Conservation (phyloP, 495 filamentous ascomycete species). For the Neurospora sp. region DNA sequence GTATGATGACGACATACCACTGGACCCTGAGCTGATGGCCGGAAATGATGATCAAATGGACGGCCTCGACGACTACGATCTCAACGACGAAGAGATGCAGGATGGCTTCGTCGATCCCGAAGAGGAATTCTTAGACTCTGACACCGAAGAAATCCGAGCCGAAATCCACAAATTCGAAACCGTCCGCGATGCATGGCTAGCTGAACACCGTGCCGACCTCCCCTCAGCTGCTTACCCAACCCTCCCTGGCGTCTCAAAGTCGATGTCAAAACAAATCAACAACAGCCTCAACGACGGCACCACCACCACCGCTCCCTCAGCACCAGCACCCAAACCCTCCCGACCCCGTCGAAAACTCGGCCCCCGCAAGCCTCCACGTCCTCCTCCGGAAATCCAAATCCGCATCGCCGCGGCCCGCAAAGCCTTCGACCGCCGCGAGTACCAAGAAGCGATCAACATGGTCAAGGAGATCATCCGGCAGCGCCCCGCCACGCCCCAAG, state of each 20-base stretch:
- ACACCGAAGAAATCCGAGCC: constrained; percentile 23
- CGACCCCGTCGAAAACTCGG: constrained; percentile 28
- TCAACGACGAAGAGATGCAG: constrained; percentile 16
- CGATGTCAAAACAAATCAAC: constrained; percentile 4
- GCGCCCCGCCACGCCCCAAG: constrained; percentile 74
- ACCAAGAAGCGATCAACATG: constrained; percentile 50
- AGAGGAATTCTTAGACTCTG: constrained; percentile 18
- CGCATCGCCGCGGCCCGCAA: constrained; percentile 59
- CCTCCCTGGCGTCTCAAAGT: not conserved
- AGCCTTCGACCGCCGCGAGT: constrained; percentile 56
- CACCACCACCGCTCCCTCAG: not conserved
- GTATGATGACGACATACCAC: not conserved
- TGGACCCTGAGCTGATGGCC: not conserved
- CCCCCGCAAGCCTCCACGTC: constrained; percentile 61
- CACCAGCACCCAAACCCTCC: not conserved
- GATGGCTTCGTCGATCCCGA: constrained; percentile 7
- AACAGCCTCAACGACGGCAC: not conserved
- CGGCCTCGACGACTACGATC: constrained; percentile 8
- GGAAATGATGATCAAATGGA: constrained; percentile 1
- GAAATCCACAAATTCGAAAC: constrained; percentile 26
- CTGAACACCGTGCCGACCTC: constrained; percentile 17
- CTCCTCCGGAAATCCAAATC: constrained; percentile 62
- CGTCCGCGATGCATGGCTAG: constrained; percentile 21
- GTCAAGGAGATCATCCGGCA: constrained; percentile 61
- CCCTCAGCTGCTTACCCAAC: not conserved